Base-by-base conservation (phyloP, 1,284 basidiomycete genomes). In the Trichosporon asahii region DNA sequence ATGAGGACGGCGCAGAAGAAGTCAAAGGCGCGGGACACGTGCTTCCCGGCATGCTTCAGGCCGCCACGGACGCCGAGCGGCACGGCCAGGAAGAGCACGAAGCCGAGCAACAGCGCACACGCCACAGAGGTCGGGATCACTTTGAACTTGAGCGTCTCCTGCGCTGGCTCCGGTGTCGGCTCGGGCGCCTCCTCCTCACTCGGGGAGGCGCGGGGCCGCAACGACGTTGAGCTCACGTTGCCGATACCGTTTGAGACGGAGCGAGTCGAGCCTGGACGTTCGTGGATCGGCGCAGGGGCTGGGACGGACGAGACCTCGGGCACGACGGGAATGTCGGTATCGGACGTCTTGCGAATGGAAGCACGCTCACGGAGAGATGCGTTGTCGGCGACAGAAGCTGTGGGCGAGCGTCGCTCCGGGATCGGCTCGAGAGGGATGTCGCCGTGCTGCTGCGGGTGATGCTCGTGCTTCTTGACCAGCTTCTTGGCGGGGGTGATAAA, bases 41-140 rank as follows among this genome's bases (percentile, higher is more conserved):
- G 8, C 23, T 82, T 76, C 21, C 77, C 75, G 0, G 80, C 81
- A 18, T 84, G 79, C 0, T 79, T 60, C 5, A 83, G 75, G 9
- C 84, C 78, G 0, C 72, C 76, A n/a, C 75, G 69, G 11, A 75
- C 75, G 6, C 73, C 75, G 2, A 78, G 71, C 2, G 81, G 77
- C 14, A 76, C 67, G 0, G 70, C 60, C 15, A 85, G 77, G 2
- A 84, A 74, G 18, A 82, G 74, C 29, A 85, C 75, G 33, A 85
- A 76, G 3, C 74, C 72, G 5, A 82, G 72, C 44, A 85, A 72
- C 9, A 84, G 76, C 0, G 73, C 70, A 29, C 76, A 53, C 2
- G 76, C 73, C 14, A 77, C 66, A 23, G 68, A 70, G 7, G 69
- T 35, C 0, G 78, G 75, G 3, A 80, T 76, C 23, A 83, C 76